Base-by-base conservation (phyloP, 169 alveolate genomes). In the Plasmodium inui region DNA sequence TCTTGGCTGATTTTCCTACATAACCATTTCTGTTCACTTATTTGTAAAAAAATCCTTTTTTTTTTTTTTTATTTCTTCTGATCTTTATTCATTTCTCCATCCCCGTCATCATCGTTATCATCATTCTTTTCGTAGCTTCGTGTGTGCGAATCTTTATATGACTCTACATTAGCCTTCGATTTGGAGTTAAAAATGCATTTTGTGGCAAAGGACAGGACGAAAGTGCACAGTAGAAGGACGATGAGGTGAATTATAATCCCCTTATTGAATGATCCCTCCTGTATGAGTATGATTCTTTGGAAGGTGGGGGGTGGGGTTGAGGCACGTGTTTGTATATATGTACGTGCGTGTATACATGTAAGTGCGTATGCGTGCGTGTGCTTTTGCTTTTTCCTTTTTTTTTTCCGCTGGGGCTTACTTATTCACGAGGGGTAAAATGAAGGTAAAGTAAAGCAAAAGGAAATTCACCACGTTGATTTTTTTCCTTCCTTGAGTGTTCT, bases 361-460 rank as follows among this genome's bases (percentile, higher is more conserved):
- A 0, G 2, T 67, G n/a, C n/a, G 28, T 8, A 67, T 67, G 37
- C 39, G 37, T 67, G 17, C 1, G 37, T 67, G 71, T 5, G 26
- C 0, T 67, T 67, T 26, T 61, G n/a, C 8, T 19, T 57, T 19
- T 57, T n/a, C 2, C 12, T 7, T 61, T 7, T 41, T 19, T 79
- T 41, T 70, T 83, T 17, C 17, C 22, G 7, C 61, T 3, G 1
- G 9, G 30, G n/a, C 28, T 86, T 86, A 86, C 93, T 57, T 86
- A 55, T 86, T 86, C 50, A 34, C 70, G 67, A 86, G 93, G 81
- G 93, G 93, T 26, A 86, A 55, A 55, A 86, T 26, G 46, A 86
- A 86, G 37, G 93, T 86, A 28, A 86, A 86, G 73, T 86, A 86
- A 22, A 70, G 22, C 41, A 86, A 78, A 74, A 86, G 85, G 22